These are phyloP conservation scores for Amanita subjunquillea DNA, from an alignment of 768 basidiomycete genomes.

Conservation along the genomic window DNA sequence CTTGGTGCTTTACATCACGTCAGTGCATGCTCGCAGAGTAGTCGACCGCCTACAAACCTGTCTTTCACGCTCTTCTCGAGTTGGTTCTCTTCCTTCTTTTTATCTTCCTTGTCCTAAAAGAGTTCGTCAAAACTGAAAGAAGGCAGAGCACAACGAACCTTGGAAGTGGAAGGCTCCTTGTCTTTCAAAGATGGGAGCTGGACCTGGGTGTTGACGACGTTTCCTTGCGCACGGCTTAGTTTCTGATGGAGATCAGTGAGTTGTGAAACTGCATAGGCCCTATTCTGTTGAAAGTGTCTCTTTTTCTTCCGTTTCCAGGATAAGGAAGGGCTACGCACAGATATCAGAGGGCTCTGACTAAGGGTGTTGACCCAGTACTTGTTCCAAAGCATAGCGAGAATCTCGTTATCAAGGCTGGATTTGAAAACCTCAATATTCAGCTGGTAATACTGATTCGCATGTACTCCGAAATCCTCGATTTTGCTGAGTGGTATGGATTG, in stretches of 20 bases:
- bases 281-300: conserved; percentile 47
- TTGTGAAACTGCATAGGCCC: conserved; percentile 89
- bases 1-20: conserved; percentile 49
- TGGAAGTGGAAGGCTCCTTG: conserved; percentile 26
- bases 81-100: conserved; percentile 84
- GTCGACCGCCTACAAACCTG: conserved; percentile 38
- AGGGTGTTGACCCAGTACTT: conserved; percentile 99
- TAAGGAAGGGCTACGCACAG: conserved; percentile 42
- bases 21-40: background rate
- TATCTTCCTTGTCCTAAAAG: conserved; percentile 50
- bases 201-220: conserved; percentile 50
- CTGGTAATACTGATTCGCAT: conserved; percentile 92
- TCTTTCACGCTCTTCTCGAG: conserved; percentile 87
- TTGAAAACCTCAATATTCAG: conserved; percentile 96
- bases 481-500: conserved; percentile 95
- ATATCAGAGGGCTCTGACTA: conserved; percentile 85
- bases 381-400: conserved; percentile 92
- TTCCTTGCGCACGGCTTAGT: conserved; percentile 57
- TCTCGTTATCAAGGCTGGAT: conserved; percentile 74
- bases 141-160: conserved; percentile 21
- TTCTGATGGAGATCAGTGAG: conserved; percentile 87
- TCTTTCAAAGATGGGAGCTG: conserved; percentile 44
- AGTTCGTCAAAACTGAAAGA: conserved; percentile 8
- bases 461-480: conserved; percentile 99
- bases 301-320: background rate